Evolutionary conservation across 2,329 filamentous ascomycete species (phyloP), one percentile per base, ranked within the genome.

Genomic region (Aspergillus japonicus): DNA sequence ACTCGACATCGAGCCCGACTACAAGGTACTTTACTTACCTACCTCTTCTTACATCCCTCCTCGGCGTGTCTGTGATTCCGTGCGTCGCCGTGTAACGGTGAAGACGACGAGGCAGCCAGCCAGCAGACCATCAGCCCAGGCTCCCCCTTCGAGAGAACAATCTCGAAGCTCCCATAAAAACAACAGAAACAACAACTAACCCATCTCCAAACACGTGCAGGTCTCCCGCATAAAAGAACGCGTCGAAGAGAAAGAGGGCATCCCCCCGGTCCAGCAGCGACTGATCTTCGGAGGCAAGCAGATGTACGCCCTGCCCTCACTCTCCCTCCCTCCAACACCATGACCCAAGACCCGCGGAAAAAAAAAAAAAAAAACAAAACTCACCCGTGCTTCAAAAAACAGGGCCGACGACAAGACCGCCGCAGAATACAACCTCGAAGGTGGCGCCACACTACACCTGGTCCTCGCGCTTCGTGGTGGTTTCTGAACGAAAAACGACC

Each of bases 221-320:
- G 91, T 98, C 69, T 89, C 90, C 47, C 88, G 93, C 77, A 98
- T 99, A 84, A 99, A 99, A 84, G 95, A 98, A 80, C 93, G 94
- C 72, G 95, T 99, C 58, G 95, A 99, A 79, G 95, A 99, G 82
- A 98, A 98, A 81, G 95, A 98, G 76, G 95, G 95, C 59, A 99
- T 99, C 70, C 94, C 95, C 48, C 95, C 95, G 1, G 92, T 95
- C 19, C 95, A 99, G 80, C 95, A 99, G 80, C 89, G 95, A 60
- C 82, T 99, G 66, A 99, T 99, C 72, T 97, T 89, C 74, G 92
- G 94, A 56, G 95, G 95, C 72, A 99, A 99, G 83, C 95, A 99
- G 77, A 97, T 99, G 95, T 97, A 80, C 63, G 33, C 33, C 33
- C 14, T 35, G 14, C 33, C 33, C 31, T 12, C 31, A 12, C 31